Conservation (phyloP, 106 monocot genomes). For the Alisma plantagoaquatica region DNA sequence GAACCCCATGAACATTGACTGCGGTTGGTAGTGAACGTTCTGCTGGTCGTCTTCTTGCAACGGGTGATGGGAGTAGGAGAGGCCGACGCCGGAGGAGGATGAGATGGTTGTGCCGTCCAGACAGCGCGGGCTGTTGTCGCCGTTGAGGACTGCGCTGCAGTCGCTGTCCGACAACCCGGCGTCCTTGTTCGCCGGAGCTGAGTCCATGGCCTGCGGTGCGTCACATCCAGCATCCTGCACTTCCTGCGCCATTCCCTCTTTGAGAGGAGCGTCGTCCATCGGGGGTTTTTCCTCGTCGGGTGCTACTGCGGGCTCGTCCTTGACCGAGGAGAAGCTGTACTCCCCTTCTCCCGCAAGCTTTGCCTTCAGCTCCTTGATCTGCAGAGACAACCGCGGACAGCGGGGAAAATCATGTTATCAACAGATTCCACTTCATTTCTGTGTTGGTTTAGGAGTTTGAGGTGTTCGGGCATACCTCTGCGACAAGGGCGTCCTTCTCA, state of each 20-base stretch:
- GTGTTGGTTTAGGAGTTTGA: too few relatives aligned
- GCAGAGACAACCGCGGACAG: background rate
- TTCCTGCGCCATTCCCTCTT: constrained; percentile 1
- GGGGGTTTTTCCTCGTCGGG: background rate
- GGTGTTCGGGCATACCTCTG: too few relatives aligned
- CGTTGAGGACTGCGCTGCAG: constrained; percentile 13
- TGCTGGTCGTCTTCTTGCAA: background rate
- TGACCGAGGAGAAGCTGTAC: background rate
- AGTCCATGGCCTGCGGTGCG: too few relatives aligned
- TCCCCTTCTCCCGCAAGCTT: constrained; percentile 10
- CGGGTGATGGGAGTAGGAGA: too few relatives aligned
- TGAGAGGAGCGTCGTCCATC: too few relatives aligned
- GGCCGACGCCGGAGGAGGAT: background rate
- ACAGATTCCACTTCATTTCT: background rate
- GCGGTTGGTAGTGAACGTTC: too few relatives aligned
- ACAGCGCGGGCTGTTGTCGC: too few relatives aligned
- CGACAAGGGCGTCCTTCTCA: constrained; percentile 36
- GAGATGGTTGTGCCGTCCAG: too few relatives aligned
- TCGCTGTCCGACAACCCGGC: constrained; percentile 10
- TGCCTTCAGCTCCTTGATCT: constrained; percentile 15
- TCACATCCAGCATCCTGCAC: constrained; percentile 3
- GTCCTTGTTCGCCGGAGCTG: constrained; percentile 5
- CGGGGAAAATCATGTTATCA: too few relatives aligned
- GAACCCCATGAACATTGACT: constrained; percentile 9
- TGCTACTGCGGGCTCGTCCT: constrained; percentile 4